Percentiles rank a stretch among this genome's conserved stretches.
Evolutionary conservation across 148 eudicot species (phyloP).

Genomic region (Dysphania ambrosioides): DNA sequence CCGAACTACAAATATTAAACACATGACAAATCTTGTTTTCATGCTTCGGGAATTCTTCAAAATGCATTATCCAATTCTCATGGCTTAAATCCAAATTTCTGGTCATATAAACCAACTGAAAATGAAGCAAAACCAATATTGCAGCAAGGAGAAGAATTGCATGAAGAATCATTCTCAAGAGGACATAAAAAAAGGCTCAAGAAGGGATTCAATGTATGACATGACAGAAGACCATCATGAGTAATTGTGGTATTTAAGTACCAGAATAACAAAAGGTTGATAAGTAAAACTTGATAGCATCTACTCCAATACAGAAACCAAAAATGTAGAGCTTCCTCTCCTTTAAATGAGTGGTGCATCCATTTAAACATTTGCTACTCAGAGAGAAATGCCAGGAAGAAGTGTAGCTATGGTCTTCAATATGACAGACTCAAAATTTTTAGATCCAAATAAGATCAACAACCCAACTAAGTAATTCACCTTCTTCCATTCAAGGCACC

Average conservation of each 20-base stretch:
- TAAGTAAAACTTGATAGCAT: neutral
- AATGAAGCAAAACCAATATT: neutral
- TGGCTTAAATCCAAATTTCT: neutral
- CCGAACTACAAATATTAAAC: neutral
- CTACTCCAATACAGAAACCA: slow-evolving; percentile 1
- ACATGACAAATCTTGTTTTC: neutral
- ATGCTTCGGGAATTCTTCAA: neutral
- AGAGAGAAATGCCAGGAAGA: neutral
- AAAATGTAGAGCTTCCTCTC: slow-evolving; percentile 3
- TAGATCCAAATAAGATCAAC: neutral
- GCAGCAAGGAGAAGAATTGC: neutral
- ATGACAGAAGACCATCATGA: neutral
- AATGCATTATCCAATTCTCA: neutral
- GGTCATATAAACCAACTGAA: slow-evolving; percentile 7
- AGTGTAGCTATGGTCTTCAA: neutral
- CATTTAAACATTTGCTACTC: neutral
- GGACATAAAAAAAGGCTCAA: neutral
- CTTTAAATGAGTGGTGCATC: slow-evolving; percentile 11
- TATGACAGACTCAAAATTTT: neutral
- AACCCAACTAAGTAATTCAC: slow-evolving; percentile 8
- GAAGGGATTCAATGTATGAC: neutral
- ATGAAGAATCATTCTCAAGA: neutral
- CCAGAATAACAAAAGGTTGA: neutral
- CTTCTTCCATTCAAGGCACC: slow-evolving; percentile 16
- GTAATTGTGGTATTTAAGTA: neutral